Percentiles rank a stretch among this genome's conserved stretches.
phyloP scores from a whole-genome alignment of 2,329 filamentous ascomycete genomes.

The Diaporthe capsici region DNA sequence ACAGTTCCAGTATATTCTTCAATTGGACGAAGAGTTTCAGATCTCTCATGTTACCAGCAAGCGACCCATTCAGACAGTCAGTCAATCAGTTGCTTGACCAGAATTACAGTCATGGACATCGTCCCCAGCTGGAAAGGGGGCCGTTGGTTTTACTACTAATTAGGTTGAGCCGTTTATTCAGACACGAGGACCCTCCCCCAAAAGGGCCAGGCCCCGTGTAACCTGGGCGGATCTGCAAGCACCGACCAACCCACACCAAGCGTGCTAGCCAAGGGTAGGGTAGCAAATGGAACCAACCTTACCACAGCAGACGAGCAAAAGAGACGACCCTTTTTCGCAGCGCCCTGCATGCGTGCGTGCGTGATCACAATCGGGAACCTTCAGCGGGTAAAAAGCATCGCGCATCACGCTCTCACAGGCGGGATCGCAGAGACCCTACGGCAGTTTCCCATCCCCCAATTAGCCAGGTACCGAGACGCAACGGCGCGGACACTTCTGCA shows the following conservation, averaged over 20 bases:
- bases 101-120: background rate
- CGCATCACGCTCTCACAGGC: constrained; percentile 6
- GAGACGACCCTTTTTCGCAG: background rate
- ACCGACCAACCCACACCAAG: constrained; percentile 22
- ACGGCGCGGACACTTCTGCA: constrained; percentile 35
- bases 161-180: constrained; percentile 27
- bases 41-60: background rate
- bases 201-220: constrained; percentile 23
- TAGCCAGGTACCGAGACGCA: constrained; percentile 20
- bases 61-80: background rate
- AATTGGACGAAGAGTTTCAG: background rate
- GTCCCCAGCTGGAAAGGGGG: constrained; percentile 28
- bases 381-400: constrained; percentile 27
- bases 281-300: constrained; percentile 17
- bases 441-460: background rate
- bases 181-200: constrained; percentile 20
- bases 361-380: constrained; percentile 12
- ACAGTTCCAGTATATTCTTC: background rate
- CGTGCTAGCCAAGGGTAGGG: constrained; percentile 9
- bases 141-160: constrained; percentile 34
- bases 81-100: background rate
- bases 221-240: constrained; percentile 31
- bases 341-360: background rate
- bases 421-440: constrained; percentile 9
- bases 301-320: background rate